A percentile compares a stretch with the other conserved stretches of the same genome.
Evolutionary conservation across 2,329 filamentous ascomycete species (phyloP).

Genomic region (Mycocentrospora acerina): DNA sequence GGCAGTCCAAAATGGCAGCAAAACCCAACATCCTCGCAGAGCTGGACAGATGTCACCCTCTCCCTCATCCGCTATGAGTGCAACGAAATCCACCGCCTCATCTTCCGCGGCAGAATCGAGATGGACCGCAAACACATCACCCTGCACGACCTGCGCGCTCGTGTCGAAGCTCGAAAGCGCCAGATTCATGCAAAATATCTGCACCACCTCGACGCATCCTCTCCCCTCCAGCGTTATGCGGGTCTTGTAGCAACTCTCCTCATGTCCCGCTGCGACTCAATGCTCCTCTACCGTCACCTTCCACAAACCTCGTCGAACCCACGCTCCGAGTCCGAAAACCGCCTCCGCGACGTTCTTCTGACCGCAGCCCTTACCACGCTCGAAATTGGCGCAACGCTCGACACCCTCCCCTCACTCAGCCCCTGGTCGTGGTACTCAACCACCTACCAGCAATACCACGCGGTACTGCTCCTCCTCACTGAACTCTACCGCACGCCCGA

Average conservation of each 20-base stretch:
- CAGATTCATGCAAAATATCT: conserved; percentile 39
- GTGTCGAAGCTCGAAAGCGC: conserved; percentile 38
- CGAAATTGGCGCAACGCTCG: conserved; percentile 42
- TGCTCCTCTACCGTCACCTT: conserved; percentile 42
- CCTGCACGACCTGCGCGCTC: conserved; percentile 37
- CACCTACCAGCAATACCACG: conserved; percentile 43
- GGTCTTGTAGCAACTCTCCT: conserved; percentile 40
- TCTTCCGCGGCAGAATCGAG: conserved; percentile 41
- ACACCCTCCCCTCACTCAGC: conserved; percentile 38
- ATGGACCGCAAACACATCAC: conserved; percentile 42
- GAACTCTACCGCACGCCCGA: conserved; percentile 42
- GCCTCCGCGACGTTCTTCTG: conserved; percentile 39
- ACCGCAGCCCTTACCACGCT: conserved; percentile 40
- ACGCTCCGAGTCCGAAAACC: conserved; percentile 40
- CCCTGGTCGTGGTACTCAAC: conserved; percentile 42
- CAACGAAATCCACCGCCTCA: conserved; percentile 41
- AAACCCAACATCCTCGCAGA: conserved; percentile 29
- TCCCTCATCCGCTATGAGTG: conserved; percentile 41
- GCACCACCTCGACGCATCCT: conserved; percentile 33
- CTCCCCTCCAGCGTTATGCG: conserved; percentile 41
- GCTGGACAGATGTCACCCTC: conserved; percentile 40
- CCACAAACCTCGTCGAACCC: conserved; percentile 36
- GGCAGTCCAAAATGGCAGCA: conserved; percentile 39
- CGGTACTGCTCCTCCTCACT: conserved; percentile 39
- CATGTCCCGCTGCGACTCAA: conserved; percentile 43